Conservation (phyloP, 306 rosid species). For the Castanospermum australe region DNA sequence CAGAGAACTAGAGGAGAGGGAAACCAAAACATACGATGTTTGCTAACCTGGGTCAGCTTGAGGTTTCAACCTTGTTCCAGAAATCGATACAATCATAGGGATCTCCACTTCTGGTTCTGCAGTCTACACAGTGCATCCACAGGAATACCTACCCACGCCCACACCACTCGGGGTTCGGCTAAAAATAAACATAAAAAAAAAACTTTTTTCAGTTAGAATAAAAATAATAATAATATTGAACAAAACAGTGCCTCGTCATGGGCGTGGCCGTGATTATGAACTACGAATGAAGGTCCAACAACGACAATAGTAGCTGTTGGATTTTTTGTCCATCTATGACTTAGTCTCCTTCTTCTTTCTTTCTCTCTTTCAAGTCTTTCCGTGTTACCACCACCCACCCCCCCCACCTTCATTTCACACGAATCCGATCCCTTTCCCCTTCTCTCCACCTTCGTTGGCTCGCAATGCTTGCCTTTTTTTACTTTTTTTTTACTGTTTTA, state of each 20-base stretch:
- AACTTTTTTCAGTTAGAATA: not conserved
- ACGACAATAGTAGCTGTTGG: not conserved
- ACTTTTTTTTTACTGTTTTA: not conserved
- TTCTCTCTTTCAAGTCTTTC: not conserved
- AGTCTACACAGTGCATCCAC: slow-evolving; percentile 37
- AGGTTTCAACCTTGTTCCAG: slow-evolving; percentile 17
- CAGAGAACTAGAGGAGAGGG: not conserved
- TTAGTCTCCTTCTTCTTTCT: not conserved
- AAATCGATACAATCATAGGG: slow-evolving; percentile 32
- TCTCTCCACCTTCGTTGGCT: slow-evolving; percentile 15
- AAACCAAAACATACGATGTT: not conserved
- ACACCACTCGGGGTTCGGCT: too few relatives aligned
- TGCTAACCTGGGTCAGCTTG: slow-evolving; percentile 16
- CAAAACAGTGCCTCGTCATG: slow-evolving; percentile 17
- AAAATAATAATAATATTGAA: not conserved
- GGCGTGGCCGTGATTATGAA: not conserved
- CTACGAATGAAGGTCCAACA: not conserved
- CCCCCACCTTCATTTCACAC: not conserved
- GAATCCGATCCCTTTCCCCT: slow-evolving; percentile 22
- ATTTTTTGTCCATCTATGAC: not conserved
- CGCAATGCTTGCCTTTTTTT: not conserved
- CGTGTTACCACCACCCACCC: not conserved
- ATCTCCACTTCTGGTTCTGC: slow-evolving; percentile 25
- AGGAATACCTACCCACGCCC: slow-evolving; percentile 42
- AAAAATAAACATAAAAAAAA: not conserved